phyloP scores from a whole-genome alignment of 139 green algal species.

The Cymbomonas tetramitiformis region DNA sequence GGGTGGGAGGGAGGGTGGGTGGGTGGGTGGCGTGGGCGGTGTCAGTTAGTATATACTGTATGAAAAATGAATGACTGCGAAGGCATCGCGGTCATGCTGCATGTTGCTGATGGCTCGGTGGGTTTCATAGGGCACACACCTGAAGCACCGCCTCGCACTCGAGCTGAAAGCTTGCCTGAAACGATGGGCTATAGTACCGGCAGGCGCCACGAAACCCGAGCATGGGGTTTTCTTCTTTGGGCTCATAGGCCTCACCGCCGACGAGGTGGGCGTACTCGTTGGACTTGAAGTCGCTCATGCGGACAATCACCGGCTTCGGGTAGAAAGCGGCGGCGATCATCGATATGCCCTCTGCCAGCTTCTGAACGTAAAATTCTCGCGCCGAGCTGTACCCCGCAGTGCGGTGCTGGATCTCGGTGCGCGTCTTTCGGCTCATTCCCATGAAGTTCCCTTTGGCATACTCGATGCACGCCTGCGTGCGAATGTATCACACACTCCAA shows the following conservation, averaged over 20 bases:
- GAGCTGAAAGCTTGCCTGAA: slow-evolving; percentile 5
- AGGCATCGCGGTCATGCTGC: too few relatives aligned
- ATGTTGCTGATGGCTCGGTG: neutral
- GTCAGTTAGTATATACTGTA: too few relatives aligned
- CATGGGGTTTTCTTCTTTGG: slow-evolving; percentile 21
- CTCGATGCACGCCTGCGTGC: neutral
- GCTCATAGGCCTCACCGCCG: slow-evolving; percentile 7
- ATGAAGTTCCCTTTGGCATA: too few relatives aligned
- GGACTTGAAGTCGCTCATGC: slow-evolving; percentile 16
- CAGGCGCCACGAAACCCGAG: slow-evolving; percentile 11
- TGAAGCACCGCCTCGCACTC: slow-evolving; percentile 10
- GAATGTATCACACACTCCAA: too few relatives aligned
- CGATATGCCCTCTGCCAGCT: slow-evolving; percentile 8
- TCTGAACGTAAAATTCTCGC: slow-evolving; percentile 12
- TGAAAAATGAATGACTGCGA: too few relatives aligned
- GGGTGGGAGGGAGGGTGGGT: too few relatives aligned
- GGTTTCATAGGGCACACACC: neutral
- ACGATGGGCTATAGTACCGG: slow-evolving; percentile 1
- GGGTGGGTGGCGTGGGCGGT: too few relatives aligned
- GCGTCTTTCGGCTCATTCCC: too few relatives aligned
- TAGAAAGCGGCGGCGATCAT: slow-evolving; percentile 17
- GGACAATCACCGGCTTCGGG: slow-evolving; percentile 11
- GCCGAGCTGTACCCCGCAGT: too few relatives aligned
- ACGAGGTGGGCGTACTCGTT: slow-evolving; percentile 18
- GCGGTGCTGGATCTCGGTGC: too few relatives aligned